Conservation (phyloP, 148 eudicot species). For the Rhododendron mucronatum region DNA sequence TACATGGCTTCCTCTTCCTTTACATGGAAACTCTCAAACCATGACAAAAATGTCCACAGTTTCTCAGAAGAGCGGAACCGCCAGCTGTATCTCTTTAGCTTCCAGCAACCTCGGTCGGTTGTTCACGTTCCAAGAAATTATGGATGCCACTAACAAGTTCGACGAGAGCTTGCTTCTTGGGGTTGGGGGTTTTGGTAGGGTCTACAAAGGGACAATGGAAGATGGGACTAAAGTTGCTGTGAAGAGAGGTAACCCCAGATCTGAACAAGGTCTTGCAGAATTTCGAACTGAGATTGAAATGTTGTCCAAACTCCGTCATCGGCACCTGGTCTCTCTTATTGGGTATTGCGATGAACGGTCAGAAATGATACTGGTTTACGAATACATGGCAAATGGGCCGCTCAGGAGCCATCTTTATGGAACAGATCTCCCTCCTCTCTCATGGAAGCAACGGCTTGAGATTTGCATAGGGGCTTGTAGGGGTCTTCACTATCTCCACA, state of each 20-base stretch:
- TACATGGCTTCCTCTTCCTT: constrained; percentile 85
- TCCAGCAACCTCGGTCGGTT: constrained; percentile 73
- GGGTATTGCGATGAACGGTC: constrained; percentile 95
- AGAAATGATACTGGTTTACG: constrained; percentile 94
- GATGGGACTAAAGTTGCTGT: constrained; percentile 83
- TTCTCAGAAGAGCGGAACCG: constrained; percentile 89
- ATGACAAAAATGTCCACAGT: constrained; percentile 74
- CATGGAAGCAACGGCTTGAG: no score
- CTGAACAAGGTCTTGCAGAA: constrained; percentile 95
- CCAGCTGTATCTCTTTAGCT: constrained; percentile 86
- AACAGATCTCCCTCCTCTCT: constrained; percentile 64
- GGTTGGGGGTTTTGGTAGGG: constrained; percentile 95
- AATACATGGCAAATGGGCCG: constrained; percentile 97
- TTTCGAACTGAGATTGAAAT: constrained; percentile 96
- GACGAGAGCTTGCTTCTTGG: constrained; percentile 85
- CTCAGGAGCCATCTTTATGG: constrained; percentile 97
- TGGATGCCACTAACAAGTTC: constrained; percentile 88
- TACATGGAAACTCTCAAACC: constrained; percentile 77
- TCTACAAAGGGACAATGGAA: constrained; percentile 86
- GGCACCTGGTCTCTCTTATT: constrained; percentile 90
- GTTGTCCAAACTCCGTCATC: constrained; percentile 94
- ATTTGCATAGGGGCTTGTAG: no score
- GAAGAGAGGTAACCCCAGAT: constrained; percentile 91
- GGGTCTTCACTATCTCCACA: no score
- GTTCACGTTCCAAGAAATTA: constrained; percentile 82